phyloP scores from a whole-genome alignment of 768 basidiomycete genomes.

The Russula griseocarnosa region DNA sequence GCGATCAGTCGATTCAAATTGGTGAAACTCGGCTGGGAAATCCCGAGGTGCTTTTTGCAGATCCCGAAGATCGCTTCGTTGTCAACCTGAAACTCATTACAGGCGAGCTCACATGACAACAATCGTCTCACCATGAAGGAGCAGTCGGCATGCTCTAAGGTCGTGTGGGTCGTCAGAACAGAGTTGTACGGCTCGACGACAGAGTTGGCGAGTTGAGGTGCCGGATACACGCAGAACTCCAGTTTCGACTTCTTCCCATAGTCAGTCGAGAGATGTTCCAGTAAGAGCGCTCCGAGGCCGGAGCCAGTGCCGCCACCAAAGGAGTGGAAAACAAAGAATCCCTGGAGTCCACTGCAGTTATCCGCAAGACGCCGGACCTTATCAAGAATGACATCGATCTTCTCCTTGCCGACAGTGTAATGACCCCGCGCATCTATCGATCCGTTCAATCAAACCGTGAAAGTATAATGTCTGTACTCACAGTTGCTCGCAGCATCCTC shows the following conservation, averaged over 20 bases:
- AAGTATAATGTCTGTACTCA: slow-evolving; percentile 37
- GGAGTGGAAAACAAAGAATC: slow-evolving; percentile 99
- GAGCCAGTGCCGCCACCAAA: slow-evolving; percentile 99
- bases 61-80: slow-evolving; percentile 70
- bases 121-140: slow-evolving; percentile 36
- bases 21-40: slow-evolving; percentile 54
- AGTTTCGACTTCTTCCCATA: slow-evolving; percentile 47
- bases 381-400: slow-evolving; percentile 95
- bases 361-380: slow-evolving; percentile 95
- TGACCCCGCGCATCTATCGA: slow-evolving; percentile 91
- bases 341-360: slow-evolving; percentile 97
- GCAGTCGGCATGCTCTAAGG: slow-evolving; percentile 93
- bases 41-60: slow-evolving; percentile 52
- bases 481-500: slow-evolving; percentile 99
- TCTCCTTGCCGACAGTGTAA: slow-evolving; percentile 98
- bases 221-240: slow-evolving; percentile 98
- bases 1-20: slow-evolving; percentile 66
- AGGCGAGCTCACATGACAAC: slow-evolving; percentile 77
- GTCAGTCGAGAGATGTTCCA: slow-evolving; percentile 95
- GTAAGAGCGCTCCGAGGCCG: slow-evolving; percentile 94
- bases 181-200: slow-evolving; percentile 99
- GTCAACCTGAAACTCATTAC: slow-evolving; percentile 37
- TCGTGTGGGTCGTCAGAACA: slow-evolving; percentile 96
- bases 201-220: slow-evolving; percentile 88
- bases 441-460: background rate